Base-by-base conservation (phyloP, 2,329 filamentous ascomycete species). In the Lachnellula suecica region DNA sequence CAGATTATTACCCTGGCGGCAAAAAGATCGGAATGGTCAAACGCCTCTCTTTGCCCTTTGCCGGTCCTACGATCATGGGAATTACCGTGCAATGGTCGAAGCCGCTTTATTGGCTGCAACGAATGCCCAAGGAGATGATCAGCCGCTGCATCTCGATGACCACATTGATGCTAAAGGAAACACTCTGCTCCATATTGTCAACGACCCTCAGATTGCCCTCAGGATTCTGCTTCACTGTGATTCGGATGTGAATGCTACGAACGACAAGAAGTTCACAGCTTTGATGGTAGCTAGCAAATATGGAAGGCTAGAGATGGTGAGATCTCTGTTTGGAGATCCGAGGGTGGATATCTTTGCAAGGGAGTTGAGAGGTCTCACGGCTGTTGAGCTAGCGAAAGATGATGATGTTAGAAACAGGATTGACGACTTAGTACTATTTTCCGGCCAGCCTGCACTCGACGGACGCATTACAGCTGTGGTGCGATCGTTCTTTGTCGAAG, bases 211-310 rank as follows among this genome's bases (percentile, higher is more conserved):
- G 50, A 78, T 97, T 44, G 89, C 90, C 2, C 67, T 85, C 49
- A 82, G 83, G 54, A 87, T 97, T 37, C 75, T 99, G 31, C 81
- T 88, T 51, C 82, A 87, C 54, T 96, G 92, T 71, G 94, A 99
- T 61, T 88, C 91, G n/a, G 91, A 99, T 66, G 89, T 93, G 50
- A 99, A 99, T 71, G 92, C 93, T 8, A 88, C 87, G 8, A 99
- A 99, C 66, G 92, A 97, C 63, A 96, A 91, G 72, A 87, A 84
- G 44, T 97, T 99, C 66, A 99, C 95, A 0, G 87, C 94, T 2
- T 77, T 99, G 51, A 99, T 99, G 94, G 88, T 99, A 57, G 93
- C 93, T 7, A 97, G 93, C 79, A 99, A 99, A 70, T 99, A 97
- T 66, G 94, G 94, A 29, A 84, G 94, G 57, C 88, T 96, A 49